These are phyloP conservation scores for Apocynum venetum DNA, from an alignment of 257 asterid genomes.

Conservation along the genomic window DNA sequence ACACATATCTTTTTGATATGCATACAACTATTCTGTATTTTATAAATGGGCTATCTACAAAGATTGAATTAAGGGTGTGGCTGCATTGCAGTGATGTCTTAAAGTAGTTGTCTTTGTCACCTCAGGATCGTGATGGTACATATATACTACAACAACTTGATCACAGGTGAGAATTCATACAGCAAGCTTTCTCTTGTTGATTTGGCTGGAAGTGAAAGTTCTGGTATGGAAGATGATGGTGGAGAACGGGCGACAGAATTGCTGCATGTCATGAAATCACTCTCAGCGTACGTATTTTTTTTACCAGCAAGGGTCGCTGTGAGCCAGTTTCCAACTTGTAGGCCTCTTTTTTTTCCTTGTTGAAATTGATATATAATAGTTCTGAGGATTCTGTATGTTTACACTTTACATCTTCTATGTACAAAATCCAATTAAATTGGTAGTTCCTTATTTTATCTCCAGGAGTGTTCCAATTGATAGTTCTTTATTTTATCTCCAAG, in stretches of 20 bases:
- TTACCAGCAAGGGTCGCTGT: background rate
- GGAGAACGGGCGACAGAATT: constrained; percentile 78
- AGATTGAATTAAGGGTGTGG: background rate
- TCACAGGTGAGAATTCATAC: constrained; percentile 79
- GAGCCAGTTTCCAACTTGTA: background rate
- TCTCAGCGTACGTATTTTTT: constrained; percentile 72
- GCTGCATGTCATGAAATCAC: constrained; percentile 91
- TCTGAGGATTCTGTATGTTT: background rate
- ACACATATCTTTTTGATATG: background rate
- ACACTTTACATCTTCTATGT: background rate
- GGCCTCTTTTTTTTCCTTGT: constrained; percentile 9
- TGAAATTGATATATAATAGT: background rate
- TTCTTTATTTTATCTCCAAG: background rate
- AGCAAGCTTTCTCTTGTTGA: constrained; percentile 94
- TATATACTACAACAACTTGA: constrained; percentile 71
- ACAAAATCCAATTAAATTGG: background rate
- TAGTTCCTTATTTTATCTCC: background rate
- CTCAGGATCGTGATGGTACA: constrained; percentile 82
- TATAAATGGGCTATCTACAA: background rate
- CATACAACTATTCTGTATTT: constrained; percentile 1
- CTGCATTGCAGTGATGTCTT: constrained; percentile 17
- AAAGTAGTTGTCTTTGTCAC: constrained; percentile 16
- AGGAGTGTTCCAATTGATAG: no score
- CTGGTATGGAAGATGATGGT: constrained; percentile 52
- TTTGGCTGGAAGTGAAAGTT: constrained; percentile 88